Base-by-base conservation (phyloP, 345 rosid species). In the Erucastrum elatum region DNA sequence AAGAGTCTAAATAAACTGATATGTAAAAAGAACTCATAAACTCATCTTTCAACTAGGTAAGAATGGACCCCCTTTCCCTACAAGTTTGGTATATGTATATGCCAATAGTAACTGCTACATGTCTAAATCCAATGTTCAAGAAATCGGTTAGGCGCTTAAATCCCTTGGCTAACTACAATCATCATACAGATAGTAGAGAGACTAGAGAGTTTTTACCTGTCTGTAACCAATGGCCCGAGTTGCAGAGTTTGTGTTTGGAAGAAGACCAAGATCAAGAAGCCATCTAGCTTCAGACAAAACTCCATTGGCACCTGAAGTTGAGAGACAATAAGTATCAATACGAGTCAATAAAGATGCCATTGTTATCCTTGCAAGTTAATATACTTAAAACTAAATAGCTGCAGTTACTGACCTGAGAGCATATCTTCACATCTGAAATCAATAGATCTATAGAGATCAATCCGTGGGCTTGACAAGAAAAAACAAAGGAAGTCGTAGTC, bases 161-260 rank as follows among this genome's bases (percentile, higher is more conserved):
- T n/a, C 27, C 37, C 37, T 53, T 34, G 60, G 60, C 72, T 75
- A 56, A 27, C 39, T 59, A 41, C 66, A 68, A 30, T 25, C 46
- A 39, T 9, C 33, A 59, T 29, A 73, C 9, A 67, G 67, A 61
- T 17, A 55, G 29, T 26, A 46, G 61, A 79, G 74, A 39, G 12
- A n/a, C n/a, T n/a, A n/a, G n/a, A n/a, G n/a, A n/a, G n/a, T n/a
- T n/a, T 44, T 44, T 49, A 92, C 97, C 84, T 91, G 98, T 87
- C 88, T 88, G 66, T 92, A 94, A 61, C 97, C 98, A 82, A 92
- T 90, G 72, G 98, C 97, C 76, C 97, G 86, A 77, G 96, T 94
- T 77, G 98, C 90, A 77, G 97, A 83, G 64, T 84, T 88, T 63
- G 97, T 78, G 84, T 88, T 88, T 78, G 97, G 98, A 72, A 85